Percentiles rank a stretch among this genome's conserved stretches.
Evolutionary conservation across 192 early-diverging fungal species (phyloP).

Genomic region (Podila epicladia): DNA sequence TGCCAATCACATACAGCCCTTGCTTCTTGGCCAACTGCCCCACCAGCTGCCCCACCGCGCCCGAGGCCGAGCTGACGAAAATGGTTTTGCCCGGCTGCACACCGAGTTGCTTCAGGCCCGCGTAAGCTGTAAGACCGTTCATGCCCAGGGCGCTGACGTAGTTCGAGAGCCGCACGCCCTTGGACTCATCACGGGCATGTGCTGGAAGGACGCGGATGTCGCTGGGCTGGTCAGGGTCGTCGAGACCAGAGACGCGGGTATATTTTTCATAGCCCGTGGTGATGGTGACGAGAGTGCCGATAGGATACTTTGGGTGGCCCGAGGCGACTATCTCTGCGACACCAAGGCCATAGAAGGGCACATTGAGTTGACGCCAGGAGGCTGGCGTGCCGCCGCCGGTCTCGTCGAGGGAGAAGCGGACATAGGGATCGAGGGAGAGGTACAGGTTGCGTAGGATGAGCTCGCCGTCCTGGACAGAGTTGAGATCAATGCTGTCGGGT

Average conservation of each 20-base stretch:
- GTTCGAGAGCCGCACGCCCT: constrained; percentile 21
- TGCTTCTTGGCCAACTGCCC: constrained; percentile 86
- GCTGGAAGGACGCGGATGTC: constrained; percentile 60
- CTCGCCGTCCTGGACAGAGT: constrained; percentile 54
- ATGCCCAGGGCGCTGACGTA: constrained; percentile 61
- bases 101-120: constrained; percentile 66
- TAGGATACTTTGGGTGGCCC: constrained; percentile 62
- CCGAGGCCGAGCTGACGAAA: constrained; percentile 84
- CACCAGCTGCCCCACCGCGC: constrained; percentile 77
- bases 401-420: constrained; percentile 29
- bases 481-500: constrained; percentile 29
- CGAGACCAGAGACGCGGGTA: constrained; percentile 59
- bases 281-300: constrained; percentile 69
- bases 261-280: constrained; percentile 67
- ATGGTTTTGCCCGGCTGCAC: constrained; percentile 89
- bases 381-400: constrained; percentile 3
- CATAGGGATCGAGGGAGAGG: constrained; percentile 79
- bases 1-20: constrained; percentile 85
- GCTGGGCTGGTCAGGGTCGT: constrained; percentile 42
- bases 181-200: constrained; percentile 42
- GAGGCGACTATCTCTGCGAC: constrained; percentile 44
- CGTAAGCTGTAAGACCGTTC: constrained; percentile 62
- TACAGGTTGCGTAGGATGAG: constrained; percentile 66
- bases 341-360: constrained; percentile 38
- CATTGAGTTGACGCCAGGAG: constrained; percentile 3